A percentile compares a stretch with the other conserved stretches of the same genome.
Conservation (phyloP, 129 eudicot genomes). For the Tanacetum coccineum region DNA sequence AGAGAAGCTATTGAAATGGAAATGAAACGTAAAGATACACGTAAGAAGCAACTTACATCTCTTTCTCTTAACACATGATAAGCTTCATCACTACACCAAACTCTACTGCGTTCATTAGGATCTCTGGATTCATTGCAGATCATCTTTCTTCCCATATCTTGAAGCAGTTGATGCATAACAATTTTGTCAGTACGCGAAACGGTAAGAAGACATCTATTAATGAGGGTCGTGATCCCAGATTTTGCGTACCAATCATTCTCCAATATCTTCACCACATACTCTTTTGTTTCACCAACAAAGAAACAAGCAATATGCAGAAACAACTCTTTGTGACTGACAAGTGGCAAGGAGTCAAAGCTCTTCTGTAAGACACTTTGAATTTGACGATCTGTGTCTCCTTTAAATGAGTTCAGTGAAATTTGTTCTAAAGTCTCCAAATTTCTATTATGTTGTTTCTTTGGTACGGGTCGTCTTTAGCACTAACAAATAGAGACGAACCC, state of each 20-base stretch:
- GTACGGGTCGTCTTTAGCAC: conserved; percentile 1
- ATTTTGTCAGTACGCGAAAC: neutral
- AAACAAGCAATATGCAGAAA: conserved; percentile 22
- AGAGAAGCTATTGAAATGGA: neutral
- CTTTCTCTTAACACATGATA: conserved; percentile 9
- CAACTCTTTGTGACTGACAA: conserved; percentile 1
- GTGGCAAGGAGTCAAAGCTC: conserved; percentile 19
- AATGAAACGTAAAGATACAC: neutral
- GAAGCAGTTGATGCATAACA: conserved; percentile 12
- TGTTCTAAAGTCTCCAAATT: neutral
- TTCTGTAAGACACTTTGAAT: conserved; percentile 7
- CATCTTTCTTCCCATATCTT: conserved; percentile 16
- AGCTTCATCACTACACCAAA: neutral
- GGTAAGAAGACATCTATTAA: conserved; percentile 14
- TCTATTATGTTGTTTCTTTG: neutral
- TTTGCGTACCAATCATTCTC: neutral
- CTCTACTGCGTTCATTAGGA: conserved; percentile 7
- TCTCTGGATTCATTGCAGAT: conserved; percentile 1
- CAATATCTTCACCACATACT: neutral
- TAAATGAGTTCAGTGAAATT: neutral
- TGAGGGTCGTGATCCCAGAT: conserved; percentile 1
- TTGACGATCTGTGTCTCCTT: conserved; percentile 6
- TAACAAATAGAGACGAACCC: conserved; percentile 10
- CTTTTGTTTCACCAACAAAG: neutral
- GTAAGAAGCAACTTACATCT: conserved; percentile 24